A percentile compares a stretch with the other conserved stretches of the same genome.
Conservation (phyloP, 768 basidiomycete genomes). For the Boletus rufocinnamomeus region DNA sequence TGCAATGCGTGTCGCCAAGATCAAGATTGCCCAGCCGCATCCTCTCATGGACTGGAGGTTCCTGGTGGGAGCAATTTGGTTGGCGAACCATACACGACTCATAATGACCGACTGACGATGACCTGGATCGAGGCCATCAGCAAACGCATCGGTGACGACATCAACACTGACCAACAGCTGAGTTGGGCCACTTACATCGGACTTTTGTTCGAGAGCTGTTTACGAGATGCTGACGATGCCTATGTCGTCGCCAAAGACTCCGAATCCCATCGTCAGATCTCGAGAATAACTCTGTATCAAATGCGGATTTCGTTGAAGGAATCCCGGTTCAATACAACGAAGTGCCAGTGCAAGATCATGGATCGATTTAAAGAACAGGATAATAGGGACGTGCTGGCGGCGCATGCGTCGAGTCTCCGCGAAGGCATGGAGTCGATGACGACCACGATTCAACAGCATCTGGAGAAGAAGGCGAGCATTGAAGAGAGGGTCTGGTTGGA, state of each 20-base stretch:
- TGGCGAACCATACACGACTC: conserved; percentile 54
- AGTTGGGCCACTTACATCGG: conserved; percentile 49
- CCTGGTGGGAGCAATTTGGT: conserved; percentile 61
- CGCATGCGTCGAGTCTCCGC: conserved; percentile 18
- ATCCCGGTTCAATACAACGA: conserved; percentile 49
- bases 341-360: conserved; percentile 30
- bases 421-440: conserved; percentile 10
- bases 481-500: conserved; percentile 43
- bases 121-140: conserved; percentile 42
- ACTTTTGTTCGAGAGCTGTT: conserved; percentile 51
- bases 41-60: conserved; percentile 62
- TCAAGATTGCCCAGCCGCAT: conserved; percentile 55
- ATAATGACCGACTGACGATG: conserved; percentile 46
- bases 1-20: conserved; percentile 55
- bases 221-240: conserved; percentile 48
- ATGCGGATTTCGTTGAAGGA: conserved; percentile 51
- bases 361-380: conserved; percentile 19
- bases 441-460: conserved; percentile 8
- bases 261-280: conserved; percentile 53
- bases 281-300: conserved; percentile 43
- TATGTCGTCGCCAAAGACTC: conserved; percentile 50
- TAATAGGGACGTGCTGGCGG: conserved; percentile 22
- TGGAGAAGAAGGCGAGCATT: conserved; percentile 26
- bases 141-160: conserved; percentile 20
- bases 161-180: conserved; percentile 30